Percentiles rank a stretch among this genome's conserved stretches.
Conservation (phyloP, 2,329 filamentous ascomycete species). For the Colletotrichum tropicale region DNA sequence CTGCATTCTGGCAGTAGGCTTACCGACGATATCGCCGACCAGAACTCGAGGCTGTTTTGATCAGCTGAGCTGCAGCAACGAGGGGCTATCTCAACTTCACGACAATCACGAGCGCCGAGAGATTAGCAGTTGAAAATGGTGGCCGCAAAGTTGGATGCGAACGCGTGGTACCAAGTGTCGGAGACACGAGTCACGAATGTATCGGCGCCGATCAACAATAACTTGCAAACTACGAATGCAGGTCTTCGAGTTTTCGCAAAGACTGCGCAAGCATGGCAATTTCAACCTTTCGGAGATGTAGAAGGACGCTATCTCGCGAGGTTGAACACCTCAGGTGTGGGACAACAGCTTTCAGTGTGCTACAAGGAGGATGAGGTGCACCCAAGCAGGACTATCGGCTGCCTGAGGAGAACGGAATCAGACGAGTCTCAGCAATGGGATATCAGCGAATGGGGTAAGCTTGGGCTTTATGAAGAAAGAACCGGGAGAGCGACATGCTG, state of each 20-base stretch:
- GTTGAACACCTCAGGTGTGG: slow-evolving; percentile 27
- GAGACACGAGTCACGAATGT: slow-evolving; percentile 37
- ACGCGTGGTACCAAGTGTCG: slow-evolving; percentile 39
- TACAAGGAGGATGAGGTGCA: slow-evolving; percentile 25
- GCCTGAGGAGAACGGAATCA: slow-evolving; percentile 28
- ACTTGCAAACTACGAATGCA: slow-evolving; percentile 19
- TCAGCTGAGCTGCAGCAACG: not conserved
- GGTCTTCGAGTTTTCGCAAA: slow-evolving; percentile 25
- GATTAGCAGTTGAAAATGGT: slow-evolving; percentile 5
- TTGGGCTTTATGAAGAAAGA: accelerated
- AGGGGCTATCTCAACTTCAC: not conserved
- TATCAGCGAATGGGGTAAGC: slow-evolving; percentile 28
- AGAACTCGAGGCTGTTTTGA: accelerated
- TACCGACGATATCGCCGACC: not conserved
- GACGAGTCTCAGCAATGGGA: slow-evolving; percentile 37
- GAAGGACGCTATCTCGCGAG: slow-evolving; percentile 36
- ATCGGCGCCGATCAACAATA: slow-evolving; percentile 7
- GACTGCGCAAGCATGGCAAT: slow-evolving; percentile 27
- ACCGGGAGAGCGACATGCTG: not conserved
- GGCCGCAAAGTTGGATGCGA: slow-evolving; percentile 33
- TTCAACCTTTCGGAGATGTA: slow-evolving; percentile 29
- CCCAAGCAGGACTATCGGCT: slow-evolving; percentile 30
- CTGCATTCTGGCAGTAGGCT: not conserved
- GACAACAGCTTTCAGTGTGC: slow-evolving; percentile 35
- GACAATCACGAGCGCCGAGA: not conserved